A percentile compares a stretch with the other conserved stretches of the same genome.
These are phyloP conservation scores for Neophaeococcomyces mojaviensis DNA, from an alignment of 2,329 filamentous ascomycete species.

Conservation along the genomic window DNA sequence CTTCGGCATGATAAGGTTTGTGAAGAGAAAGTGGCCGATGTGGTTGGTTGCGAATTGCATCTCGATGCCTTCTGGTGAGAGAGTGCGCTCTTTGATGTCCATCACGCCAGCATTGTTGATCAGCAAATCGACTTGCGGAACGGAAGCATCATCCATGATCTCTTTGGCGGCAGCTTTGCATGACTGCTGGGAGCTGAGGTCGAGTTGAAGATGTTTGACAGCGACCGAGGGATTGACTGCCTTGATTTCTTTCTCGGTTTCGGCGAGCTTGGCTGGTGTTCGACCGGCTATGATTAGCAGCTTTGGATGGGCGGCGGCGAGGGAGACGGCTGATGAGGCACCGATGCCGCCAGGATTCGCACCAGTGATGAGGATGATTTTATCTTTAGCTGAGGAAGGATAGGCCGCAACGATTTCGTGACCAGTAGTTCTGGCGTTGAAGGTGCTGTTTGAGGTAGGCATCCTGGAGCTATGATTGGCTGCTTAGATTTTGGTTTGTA, in stretches of 20 bases:
- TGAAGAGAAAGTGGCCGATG: constrained; percentile 34
- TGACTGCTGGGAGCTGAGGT: constrained; percentile 28
- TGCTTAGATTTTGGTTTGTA: no score
- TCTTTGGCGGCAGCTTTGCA: constrained; percentile 28
- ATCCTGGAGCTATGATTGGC: no score
- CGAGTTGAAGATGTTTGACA: constrained; percentile 26
- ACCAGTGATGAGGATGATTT: constrained; percentile 36
- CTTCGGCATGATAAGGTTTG: constrained; percentile 32
- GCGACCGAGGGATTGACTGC: constrained; percentile 16
- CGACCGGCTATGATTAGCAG: constrained; percentile 36
- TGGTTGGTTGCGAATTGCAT: constrained; percentile 34
- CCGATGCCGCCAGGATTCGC: constrained; percentile 34
- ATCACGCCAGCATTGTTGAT: constrained; percentile 40
- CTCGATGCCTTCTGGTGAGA: constrained; percentile 31
- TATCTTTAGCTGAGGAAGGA: constrained; percentile 23
- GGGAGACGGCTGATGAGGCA: constrained; percentile 27
- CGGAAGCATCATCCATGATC: constrained; percentile 24
- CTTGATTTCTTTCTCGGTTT: constrained; percentile 24
- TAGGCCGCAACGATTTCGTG: no score
- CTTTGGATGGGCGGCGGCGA: constrained; percentile 29
- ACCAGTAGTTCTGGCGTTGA: no score
- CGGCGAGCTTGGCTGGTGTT: constrained; percentile 27
- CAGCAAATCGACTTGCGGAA: constrained; percentile 32
- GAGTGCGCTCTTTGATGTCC: constrained; percentile 23
- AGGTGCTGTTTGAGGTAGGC: no score